Conservation (phyloP, 192 early-diverging fungal species). For the Diversispora eburnea region DNA sequence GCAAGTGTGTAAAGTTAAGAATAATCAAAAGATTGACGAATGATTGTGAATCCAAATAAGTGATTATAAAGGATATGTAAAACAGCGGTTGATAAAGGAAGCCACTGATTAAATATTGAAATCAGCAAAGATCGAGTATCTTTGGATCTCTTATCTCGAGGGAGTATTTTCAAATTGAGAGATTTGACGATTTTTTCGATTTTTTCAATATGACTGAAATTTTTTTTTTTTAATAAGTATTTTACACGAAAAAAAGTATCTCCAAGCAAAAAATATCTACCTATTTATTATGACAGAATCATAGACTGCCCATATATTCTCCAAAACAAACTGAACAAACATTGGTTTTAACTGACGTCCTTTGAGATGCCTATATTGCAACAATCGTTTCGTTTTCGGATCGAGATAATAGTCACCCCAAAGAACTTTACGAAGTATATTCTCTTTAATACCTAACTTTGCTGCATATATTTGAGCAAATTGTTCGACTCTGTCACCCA, state of each 20-base stretch:
- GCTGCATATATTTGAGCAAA: conserved; percentile 90
- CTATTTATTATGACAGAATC: conserved; percentile 66
- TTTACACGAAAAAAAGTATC: not conserved
- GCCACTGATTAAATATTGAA: conserved; percentile 90
- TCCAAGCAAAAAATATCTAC: conserved; percentile 32
- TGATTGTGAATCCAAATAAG: not conserved
- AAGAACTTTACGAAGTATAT: conserved; percentile 70
- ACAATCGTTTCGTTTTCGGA: conserved; percentile 87
- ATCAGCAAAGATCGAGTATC: conserved; percentile 73
- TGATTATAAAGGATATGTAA: conserved; percentile 45
- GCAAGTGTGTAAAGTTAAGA: conserved; percentile 45
- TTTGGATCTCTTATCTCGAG: conserved; percentile 84
- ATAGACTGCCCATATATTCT: conserved; percentile 95
- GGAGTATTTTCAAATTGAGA: conserved; percentile 83
- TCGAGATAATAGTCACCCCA: conserved; percentile 99
- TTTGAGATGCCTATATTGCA: conserved; percentile 81
- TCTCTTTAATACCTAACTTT: conserved; percentile 82
- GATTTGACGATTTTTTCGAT: conserved; percentile 91
- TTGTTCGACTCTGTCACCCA: conserved; percentile 64
- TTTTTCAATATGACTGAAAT: conserved; percentile 61
- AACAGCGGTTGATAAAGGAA: conserved; percentile 85
- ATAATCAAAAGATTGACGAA: not conserved
- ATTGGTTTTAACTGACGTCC: conserved; percentile 85
- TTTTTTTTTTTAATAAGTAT: not conserved
- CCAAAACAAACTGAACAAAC: conserved; percentile 94